Percentiles rank a stretch among this genome's conserved stretches.
Evolutionary conservation across 106 monocot species (phyloP).

Genomic region (Dioscorea zingiberensis): DNA sequence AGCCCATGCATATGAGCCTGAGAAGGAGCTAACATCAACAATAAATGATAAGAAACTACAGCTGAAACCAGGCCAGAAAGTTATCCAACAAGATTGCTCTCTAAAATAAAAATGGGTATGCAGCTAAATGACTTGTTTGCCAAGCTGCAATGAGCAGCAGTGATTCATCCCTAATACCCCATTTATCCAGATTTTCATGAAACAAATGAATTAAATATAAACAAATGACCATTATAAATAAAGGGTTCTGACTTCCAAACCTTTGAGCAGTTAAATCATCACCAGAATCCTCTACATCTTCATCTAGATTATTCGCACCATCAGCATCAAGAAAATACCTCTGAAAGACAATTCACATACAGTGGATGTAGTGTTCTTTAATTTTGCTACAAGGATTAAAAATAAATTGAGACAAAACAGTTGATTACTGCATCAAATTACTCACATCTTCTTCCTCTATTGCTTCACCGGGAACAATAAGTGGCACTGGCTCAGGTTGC

Average conservation of each 20-base stretch:
- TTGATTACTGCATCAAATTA: not conserved
- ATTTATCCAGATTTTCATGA: no score
- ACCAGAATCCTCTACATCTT: slow-evolving; percentile 22
- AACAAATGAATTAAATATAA: not conserved
- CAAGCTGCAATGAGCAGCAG: no score
- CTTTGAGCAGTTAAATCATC: slow-evolving; percentile 28
- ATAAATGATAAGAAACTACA: no score
- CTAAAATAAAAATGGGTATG: no score
- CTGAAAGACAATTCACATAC: slow-evolving; percentile 25
- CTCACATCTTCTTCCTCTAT: slow-evolving; percentile 81
- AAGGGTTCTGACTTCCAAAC: slow-evolving; percentile 13
- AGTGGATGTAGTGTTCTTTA: no score
- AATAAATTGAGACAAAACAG: no score
- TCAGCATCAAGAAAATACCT: slow-evolving; percentile 92
- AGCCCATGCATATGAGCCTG: not conserved
- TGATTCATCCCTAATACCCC: no score
- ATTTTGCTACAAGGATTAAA: no score
- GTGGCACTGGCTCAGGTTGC: slow-evolving; percentile 71
- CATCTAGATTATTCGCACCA: slow-evolving; percentile 43
- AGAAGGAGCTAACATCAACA: not conserved
- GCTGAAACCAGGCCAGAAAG: no score
- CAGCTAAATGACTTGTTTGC: no score
- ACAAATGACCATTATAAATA: not conserved
- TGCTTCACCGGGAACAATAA: slow-evolving; percentile 46
- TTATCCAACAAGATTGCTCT: no score